Conservation (phyloP, 139 green algal species). For the Eudorina sp. region DNA sequence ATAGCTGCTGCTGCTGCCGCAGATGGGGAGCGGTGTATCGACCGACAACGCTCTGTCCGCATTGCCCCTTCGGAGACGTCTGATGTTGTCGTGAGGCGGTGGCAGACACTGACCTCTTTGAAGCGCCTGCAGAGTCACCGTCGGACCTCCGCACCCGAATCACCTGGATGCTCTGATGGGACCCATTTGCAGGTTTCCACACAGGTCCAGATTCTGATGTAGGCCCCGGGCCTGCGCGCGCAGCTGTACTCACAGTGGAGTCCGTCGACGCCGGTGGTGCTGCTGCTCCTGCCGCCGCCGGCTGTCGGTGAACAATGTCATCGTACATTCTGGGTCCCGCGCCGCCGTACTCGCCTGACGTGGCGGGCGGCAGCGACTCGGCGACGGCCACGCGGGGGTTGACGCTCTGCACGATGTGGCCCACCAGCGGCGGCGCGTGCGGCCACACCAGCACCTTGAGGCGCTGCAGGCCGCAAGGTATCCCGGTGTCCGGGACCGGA, state of each 20-base stretch:
- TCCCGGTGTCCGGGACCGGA: neutral
- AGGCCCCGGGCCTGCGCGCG: neutral
- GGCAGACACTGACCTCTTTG: neutral
- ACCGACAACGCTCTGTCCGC: neutral
- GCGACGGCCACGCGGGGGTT: neutral
- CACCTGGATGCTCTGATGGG: neutral
- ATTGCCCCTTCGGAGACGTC: too few relatives aligned
- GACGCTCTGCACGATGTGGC: neutral
- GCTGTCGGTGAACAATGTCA: neutral
- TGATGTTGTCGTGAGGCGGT: neutral
- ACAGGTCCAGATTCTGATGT: neutral
- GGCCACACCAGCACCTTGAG: conserved; percentile 41
- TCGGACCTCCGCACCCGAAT: neutral
- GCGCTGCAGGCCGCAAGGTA: conserved; percentile 25
- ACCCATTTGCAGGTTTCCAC: neutral
- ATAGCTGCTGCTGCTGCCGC: neutral
- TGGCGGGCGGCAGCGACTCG: neutral
- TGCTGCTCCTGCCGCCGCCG: neutral
- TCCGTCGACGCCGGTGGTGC: neutral
- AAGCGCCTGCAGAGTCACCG: neutral
- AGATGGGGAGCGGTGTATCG: neutral
- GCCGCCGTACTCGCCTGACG: neutral
- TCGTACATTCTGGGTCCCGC: neutral
- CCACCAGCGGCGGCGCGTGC: neutral
- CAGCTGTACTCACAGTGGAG: neutral